These are phyloP conservation scores for Xanthoparmelia taractica DNA, from an alignment of 495 filamentous ascomycete species.

Conservation along the genomic window DNA sequence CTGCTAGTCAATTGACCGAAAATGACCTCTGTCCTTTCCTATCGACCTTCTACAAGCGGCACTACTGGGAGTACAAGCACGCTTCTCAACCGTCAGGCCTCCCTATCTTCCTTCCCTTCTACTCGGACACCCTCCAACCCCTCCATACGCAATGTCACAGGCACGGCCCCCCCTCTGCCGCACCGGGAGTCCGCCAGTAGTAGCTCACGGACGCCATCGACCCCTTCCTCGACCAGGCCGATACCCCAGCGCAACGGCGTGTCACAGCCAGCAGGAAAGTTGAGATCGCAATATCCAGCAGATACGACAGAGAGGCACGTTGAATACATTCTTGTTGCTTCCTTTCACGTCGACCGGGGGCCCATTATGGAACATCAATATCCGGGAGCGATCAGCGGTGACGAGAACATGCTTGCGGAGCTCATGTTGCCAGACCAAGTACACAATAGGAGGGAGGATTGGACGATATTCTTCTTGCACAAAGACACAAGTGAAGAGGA, in stretches of 20 bases:
- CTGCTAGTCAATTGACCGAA: conserved; percentile 22
- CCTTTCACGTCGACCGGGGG: conserved; percentile 92
- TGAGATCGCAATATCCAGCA: conserved; percentile 81
- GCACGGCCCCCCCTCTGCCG: conserved; percentile 46
- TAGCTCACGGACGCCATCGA: conserved; percentile 37
- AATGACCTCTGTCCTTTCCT: conserved; percentile 41
- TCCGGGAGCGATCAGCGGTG: conserved; percentile 87
- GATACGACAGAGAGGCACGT: conserved; percentile 83
- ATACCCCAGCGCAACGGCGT: conserved; percentile 2
- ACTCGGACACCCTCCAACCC: conserved; percentile 44
- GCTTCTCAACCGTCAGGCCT: conserved; percentile 35
- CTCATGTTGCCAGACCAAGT: conserved; percentile 98
- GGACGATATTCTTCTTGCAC: conserved; percentile 98
- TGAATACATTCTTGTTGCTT: conserved; percentile 97
- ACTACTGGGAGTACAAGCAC: conserved; percentile 27
- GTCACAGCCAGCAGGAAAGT: conserved; percentile 37
- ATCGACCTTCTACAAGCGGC: conserved; percentile 37
- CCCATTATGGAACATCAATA: conserved; percentile 99
- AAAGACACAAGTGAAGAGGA: conserved; percentile 81
- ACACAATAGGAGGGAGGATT: conserved; percentile 90
- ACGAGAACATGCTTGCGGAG: conserved; percentile 95
- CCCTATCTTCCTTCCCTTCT: conserved; percentile 53
- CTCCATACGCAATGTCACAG: conserved; percentile 46
- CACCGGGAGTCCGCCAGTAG: conserved; percentile 45
- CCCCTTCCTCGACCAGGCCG: conserved; percentile 41